Evolutionary conservation across 2,329 filamentous ascomycete genomes (phyloP), one percentile per base, ranked within the genome.

Genomic region (Fusarium sp.): DNA sequence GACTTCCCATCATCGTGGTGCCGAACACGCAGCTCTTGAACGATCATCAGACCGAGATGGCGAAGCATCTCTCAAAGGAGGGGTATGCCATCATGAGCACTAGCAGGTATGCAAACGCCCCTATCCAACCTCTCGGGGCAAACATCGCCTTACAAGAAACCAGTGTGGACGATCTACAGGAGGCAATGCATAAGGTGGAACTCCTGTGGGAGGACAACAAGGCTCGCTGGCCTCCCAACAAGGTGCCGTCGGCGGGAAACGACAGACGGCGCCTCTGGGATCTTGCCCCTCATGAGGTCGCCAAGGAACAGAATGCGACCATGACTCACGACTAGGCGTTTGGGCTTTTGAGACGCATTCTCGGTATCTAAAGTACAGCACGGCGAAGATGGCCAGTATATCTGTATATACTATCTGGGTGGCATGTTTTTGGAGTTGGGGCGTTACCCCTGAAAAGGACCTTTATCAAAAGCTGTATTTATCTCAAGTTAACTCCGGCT

Each of bases 41-140:
- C 79, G 96, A 99, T 78, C 97, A 99, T 81, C 97, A 99, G 83
- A 89, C 91, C 23, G 95, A 98, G 82, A 89, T 99, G 64, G 96
- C 96, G 1, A 87, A 91, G 59, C 92, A 94, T 75, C 88, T 98
- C 66, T 90, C 93, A 35, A 85, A 87, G 27, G 90, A 94, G 75
- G 92, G 93, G 27, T 97, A 97, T 83, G 91, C 94, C 4, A 87
- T 95, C n/a, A 88, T 92, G 77, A 93, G 93, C 13, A 85, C 87
- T 63, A 84, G 94, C 48, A 87, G 88, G 92, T 95, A 87, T 65
- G 88, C 80, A 32, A 37, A 30, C 10, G 27, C 5, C 16, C 3
- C 11, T 2, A 18, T 27, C 16, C 13, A 6, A 57, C 16, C n/a
- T 8, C 2, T 18, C 18, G 18, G 48, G 43, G 14, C n/a, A 34